Base-by-base conservation (phyloP, 805 yeast genomes). In the Candida chilensis region DNA sequence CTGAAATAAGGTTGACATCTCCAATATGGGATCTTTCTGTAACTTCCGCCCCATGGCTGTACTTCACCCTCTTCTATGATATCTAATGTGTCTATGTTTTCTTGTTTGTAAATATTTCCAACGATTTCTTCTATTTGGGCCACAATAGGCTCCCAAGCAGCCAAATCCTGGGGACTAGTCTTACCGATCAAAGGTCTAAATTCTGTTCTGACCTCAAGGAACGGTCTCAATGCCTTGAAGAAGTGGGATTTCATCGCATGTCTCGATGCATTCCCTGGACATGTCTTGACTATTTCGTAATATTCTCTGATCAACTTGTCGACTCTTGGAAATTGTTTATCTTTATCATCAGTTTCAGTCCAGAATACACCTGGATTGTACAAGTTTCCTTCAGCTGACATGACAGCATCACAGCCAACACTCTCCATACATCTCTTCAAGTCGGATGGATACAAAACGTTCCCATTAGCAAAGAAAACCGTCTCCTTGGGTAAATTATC, bases 351-450 rank as follows among this genome's bases (percentile, higher is more conserved):
- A 2, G 55, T 44, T 27, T 56, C 51, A 2, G 70, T 57, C 78
- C 77, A 71, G 50, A 92, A 90, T 1, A 88, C 75, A 5, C 94
- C 96, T 1, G 99, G 99, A 45, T 92, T 92, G 56, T 78, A 83
- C 20, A 92, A 60, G 47, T 87, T 87, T 1, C 96, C 96, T 53
- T 92, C 99, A 1, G 98, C 98, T 25, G 94, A 78, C 98, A 92
- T 92, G 12, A 92, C 92, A 0, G 87, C 95, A 55, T 92, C 96
- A 39, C 92, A 82, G 1, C 57, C 60, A 4, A 85, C 74, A 6
- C 60, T 67, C 2, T 64, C 65, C 27, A 74, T 49, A 50, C 96
- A 82, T 37, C 92, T 65, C 1, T 65, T 64, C 16, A 90, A 61
- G 50, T 92, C 97, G 26, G 78, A 82, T 0, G 94, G 84, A 45